Evolutionary conservation across 352 stramenopile genomes (phyloP).

Genomic region (Phytophthora quininea): DNA sequence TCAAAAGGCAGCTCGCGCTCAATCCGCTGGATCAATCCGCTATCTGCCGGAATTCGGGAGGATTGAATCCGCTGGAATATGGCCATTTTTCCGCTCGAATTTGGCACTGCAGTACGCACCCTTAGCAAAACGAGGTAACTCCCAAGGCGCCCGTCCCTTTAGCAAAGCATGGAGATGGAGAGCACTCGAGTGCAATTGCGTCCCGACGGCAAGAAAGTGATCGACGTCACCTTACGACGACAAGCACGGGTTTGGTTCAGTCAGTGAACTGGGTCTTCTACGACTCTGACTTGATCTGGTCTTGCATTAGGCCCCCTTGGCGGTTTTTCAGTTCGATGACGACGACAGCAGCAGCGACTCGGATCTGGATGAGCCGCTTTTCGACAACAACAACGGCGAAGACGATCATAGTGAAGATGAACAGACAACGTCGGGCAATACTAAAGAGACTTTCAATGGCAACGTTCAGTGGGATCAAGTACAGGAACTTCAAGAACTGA

Average conservation of each 20-base stretch:
- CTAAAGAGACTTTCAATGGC: conserved; percentile 19
- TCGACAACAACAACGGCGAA: conserved; percentile 32
- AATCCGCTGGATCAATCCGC: too few relatives aligned
- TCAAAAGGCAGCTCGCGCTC: too few relatives aligned
- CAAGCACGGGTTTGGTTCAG: conserved; percentile 19
- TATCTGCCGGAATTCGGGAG: too few relatives aligned
- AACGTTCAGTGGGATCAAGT: conserved; percentile 58
- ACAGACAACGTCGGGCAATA: conserved; percentile 1
- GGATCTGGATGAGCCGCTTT: conserved; percentile 28
- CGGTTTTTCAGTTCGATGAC: conserved; percentile 74
- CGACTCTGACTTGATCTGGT: too few relatives aligned
- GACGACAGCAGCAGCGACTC: conserved; percentile 61
- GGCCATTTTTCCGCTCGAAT: too few relatives aligned
- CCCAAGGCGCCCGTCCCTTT: too few relatives aligned
- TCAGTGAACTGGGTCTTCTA: too few relatives aligned
- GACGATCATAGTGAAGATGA: conserved; percentile 33
- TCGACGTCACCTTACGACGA: conserved; percentile 59
- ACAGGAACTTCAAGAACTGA: conserved; percentile 67
- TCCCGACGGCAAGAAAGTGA: conserved; percentile 55
- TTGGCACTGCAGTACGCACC: too few relatives aligned
- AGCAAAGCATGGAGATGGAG: conserved; percentile 53
- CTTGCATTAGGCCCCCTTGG: conserved; percentile 41
- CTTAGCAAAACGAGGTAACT: too few relatives aligned
- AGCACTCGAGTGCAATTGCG: conserved; percentile 46
- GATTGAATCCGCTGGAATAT: too few relatives aligned